Base-by-base conservation (phyloP, 1,139 yeast genomes). In the Pichia sp. region DNA sequence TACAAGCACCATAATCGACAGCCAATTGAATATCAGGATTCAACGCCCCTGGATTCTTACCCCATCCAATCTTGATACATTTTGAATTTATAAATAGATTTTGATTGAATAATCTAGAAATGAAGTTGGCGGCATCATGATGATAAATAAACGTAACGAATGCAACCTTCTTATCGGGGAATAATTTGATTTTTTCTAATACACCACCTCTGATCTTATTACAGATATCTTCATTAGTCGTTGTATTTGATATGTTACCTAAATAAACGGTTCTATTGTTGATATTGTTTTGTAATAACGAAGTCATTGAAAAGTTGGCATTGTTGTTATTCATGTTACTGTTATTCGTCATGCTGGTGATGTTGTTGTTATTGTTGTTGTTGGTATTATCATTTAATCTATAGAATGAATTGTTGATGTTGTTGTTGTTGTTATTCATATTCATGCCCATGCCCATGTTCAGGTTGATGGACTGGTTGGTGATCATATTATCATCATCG, bases 121-220 rank as follows among this genome's bases (percentile, higher is more conserved):
- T 89, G 64, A 93, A 90, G 64, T 87, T 96, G 0, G 96, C 96
- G 0, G 98, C 97, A 7, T 96, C 94, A 44, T 86, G 78, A 31
- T 96, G 91, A 57, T 89, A 95, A 54, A 91, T 80, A 64, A 93
- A 93, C 3, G 97, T 90, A 44, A 93, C 83, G 66, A 91, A 93
- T 63, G 98, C 91, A 46, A 71, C 85, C 53, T 75, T 79, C 54
- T 76, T 79, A 54, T 76, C 81, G 48, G 73, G 70, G 1, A 59
- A 39, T 4, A 59, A 67, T 49, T 79, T 66, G 45, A 79, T 72
- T 65, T 71, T 79, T 69, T 71, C 96, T 52, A 93, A 71, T 42
- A 88, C 72, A 3, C 99, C 99, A 37, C 98, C 98, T 57, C 98
- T 79, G 28, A 93, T 91, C 38, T 84, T 89, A 63, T 93, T 93